Base-by-base conservation (phyloP, 495 filamentous ascomycete species). In the Pseudomonodictys pantanalensis region DNA sequence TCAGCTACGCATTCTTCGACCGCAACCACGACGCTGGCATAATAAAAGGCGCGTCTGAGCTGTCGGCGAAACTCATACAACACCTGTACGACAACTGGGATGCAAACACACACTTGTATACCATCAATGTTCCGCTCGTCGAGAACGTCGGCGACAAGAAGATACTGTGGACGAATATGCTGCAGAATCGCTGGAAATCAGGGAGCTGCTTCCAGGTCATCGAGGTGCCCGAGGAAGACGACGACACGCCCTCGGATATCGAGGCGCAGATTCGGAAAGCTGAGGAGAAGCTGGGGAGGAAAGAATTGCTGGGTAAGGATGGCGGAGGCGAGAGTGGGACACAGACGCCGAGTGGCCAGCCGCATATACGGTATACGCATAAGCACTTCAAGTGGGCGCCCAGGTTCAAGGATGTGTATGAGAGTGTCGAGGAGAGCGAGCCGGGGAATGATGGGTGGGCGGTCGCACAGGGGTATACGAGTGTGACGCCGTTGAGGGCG, bases 331-430 rank as follows among this genome's bases (percentile, higher is more conserved):
- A 43, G 17, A 60, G 39, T 33, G 67, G 67, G 3, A 48, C 22
- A 15, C 47, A 68, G 50, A 67, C 51, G 29, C 58, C 62, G 47
- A 54, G 42, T 0, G 56, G 60, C 1, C 46, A 50, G 17, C 56
- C 42, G 35, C 60, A 64, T 49, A 68, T 65, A 12, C 68, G 75
- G 64, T 73, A 86, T 78, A 76, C 74, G 56, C 88, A 92, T 71
- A 91, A 87, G 71, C 89, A 95, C 71, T 98, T 97, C 76, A 89
- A 89, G 73, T 98, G 93, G 93, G 82, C 87, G 54, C 93, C 93
- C 0, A 83, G 83, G 54, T 93, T 96, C 71, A 75, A 80, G 18
- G 91, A 96, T 76, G 88, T 98, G 1, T 86, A 88, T 70, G 80
- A 84, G 59, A 91, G 86, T 50, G 90, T 96, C 24, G 86, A 93